Evolutionary conservation across 1,284 basidiomycete species (phyloP).

Genomic region (Apiotrichum brassicae): DNA sequence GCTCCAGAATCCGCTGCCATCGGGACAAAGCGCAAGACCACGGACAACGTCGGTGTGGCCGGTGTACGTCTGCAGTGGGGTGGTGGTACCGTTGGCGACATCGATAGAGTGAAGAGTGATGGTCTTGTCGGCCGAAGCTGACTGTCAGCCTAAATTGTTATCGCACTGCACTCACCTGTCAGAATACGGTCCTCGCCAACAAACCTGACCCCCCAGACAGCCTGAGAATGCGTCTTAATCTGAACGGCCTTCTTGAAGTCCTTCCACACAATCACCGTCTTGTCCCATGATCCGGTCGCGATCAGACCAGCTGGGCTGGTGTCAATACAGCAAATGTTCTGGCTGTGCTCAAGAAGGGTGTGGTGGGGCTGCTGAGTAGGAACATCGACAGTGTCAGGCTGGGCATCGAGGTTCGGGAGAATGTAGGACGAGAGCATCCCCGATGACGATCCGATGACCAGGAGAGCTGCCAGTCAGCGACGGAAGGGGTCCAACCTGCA

Average conservation of each 20-base stretch:
- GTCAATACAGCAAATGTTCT: slow-evolving; percentile 85
- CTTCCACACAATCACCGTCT: slow-evolving; percentile 92
- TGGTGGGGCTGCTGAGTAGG: slow-evolving; percentile 63
- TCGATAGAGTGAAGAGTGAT: slow-evolving; percentile 82
- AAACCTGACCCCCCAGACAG: slow-evolving; percentile 89
- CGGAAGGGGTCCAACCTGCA: neutral
- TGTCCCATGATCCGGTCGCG: slow-evolving; percentile 97
- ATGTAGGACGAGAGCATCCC: slow-evolving; percentile 71
- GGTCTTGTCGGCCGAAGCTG: slow-evolving; percentile 90
- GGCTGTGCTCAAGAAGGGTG: slow-evolving; percentile 78
- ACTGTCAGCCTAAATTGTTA: neutral
- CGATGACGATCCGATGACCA: slow-evolving; percentile 78
- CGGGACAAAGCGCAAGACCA: slow-evolving; percentile 68
- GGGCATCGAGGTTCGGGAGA: slow-evolving; percentile 24
- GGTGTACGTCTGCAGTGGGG: slow-evolving; percentile 63
- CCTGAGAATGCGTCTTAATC: slow-evolving; percentile 78
- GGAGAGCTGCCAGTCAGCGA: slow-evolving; percentile 56
- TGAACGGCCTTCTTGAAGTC: slow-evolving; percentile 67
- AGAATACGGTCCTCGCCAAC: slow-evolving; percentile 72
- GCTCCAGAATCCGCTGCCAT: slow-evolving; percentile 80
- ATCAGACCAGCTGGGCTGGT: slow-evolving; percentile 63
- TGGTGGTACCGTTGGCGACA: slow-evolving; percentile 41
- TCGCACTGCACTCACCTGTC: slow-evolving; percentile 58
- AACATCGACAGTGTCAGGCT: slow-evolving; percentile 50
- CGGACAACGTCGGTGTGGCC: slow-evolving; percentile 91